Evolutionary conservation across 768 basidiomycete genomes (phyloP).

Genomic region (Porpolomopsis calyptriformis): DNA sequence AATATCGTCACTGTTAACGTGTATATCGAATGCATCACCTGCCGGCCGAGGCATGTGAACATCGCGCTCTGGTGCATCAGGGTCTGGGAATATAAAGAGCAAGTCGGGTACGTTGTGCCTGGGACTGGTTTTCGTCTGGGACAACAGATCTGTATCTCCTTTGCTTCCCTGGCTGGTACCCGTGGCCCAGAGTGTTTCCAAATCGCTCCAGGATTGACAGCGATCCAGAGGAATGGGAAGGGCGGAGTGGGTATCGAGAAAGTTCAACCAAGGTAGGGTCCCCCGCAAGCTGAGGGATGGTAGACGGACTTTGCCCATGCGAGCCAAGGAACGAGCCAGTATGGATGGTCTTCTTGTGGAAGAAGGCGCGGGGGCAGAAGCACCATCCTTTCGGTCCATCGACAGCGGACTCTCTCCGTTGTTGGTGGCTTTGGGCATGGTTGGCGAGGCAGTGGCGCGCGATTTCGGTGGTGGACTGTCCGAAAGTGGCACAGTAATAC

Average conservation of each 20-base stretch:
- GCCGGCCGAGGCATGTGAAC: constrained; percentile 3
- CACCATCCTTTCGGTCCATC: background rate
- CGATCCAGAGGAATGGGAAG: background rate
- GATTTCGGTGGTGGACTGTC: background rate
- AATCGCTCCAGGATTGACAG: background rate
- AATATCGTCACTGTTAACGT: constrained; percentile 18
- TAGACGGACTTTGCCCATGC: background rate
- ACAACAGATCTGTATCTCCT: background rate
- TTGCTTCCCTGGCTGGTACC: background rate
- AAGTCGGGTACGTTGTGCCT: background rate
- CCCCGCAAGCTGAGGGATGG: background rate
- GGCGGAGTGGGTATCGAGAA: background rate
- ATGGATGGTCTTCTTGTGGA: background rate
- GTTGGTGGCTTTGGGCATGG: background rate
- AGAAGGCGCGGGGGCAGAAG: background rate
- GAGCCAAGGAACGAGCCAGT: background rate
- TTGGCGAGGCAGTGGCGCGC: background rate
- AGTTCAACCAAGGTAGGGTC: background rate
- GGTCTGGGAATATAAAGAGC: constrained; percentile 1
- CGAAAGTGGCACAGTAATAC: too few relatives aligned
- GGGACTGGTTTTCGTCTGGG: background rate
- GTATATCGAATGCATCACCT: constrained; percentile 14
- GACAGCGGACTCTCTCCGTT: background rate
- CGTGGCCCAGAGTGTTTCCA: background rate
- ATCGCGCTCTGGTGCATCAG: background rate